Evolutionary conservation across 2,329 filamentous ascomycete species (phyloP), one percentile per base, ranked within the genome.

Genomic region (Claviceps maximensis): DNA sequence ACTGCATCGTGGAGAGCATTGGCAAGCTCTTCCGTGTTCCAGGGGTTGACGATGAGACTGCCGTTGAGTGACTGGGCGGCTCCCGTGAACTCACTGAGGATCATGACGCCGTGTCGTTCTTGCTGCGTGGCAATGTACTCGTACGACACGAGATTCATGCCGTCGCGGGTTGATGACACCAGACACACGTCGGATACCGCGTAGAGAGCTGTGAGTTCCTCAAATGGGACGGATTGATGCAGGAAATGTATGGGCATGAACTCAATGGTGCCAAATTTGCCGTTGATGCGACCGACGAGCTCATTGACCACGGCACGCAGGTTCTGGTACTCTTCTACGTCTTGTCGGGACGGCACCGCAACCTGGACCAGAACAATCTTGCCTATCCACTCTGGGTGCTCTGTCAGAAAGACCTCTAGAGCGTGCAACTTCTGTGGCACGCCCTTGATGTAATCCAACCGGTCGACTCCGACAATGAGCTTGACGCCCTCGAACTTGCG

Each of bases 191-290:
- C 93, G 3, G 89, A 93, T 23, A 94, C 85, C 17, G 89, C 87
- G 66, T 97, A 97, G 9, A 97, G 79, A 0, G 90, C 90, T 49
- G 94, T 90, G 38, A 98, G 81, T 71, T 97, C 93, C 60, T 96
- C 89, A 61, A 97, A 96, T 49, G 83, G 83, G 64, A 97, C 89
- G 4, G 88, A 95, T 72, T 96, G 94, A 73, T 97, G 93, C 63
- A 97, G 83, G 74, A 96, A 97, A 70, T 97, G 93, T 61, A 98
- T 97, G 1, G 93, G 93, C 86, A 95, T 96, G 73, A 96, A 97
- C 69, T 97, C 91, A 63, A 97, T 86, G 33, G 90, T 96, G 67
- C 91, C 90, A 64, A 96, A 97, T 66, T 87, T 89, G 64, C 93
- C 93, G 65, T 98, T 98, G 73, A 98, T 97, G 56, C 91, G 82